Evolutionary conservation across 352 stramenopile genomes (phyloP), one percentile per base, ranked within the genome.

Genomic region (Phytophthora capsici): DNA sequence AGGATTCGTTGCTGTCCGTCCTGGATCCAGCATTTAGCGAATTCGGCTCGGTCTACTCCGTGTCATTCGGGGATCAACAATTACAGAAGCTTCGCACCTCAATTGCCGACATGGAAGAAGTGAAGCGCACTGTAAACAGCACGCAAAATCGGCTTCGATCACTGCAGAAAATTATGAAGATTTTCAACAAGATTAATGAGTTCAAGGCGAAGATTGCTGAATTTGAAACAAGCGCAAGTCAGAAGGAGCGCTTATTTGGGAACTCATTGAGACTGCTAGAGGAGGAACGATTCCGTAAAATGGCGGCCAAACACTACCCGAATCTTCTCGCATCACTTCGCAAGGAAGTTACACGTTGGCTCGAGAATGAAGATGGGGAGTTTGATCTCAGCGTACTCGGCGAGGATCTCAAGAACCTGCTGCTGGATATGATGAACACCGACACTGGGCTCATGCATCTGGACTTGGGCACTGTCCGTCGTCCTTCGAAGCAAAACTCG

Each of bases 381-480:
- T 96, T 84, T 30, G 75, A 96, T 28, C 57, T 93, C 44, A 77
- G 75, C 17, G 70, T 96, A 19, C 71, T 96, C 4, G 86, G 88
- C 22, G 69, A 88, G 16, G 75, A 91, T 20, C 72, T 96, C 46
- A 91, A 94, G 57, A 81, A 75, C 1, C 57, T 93, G 9, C 30
- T 96, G 4, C 28, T 87, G 30, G 81, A 94, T 41, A 94, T 91
- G 84, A 82, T 95, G 75, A 90, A 92, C 51, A 88, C 77, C 2
- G 69, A 95, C 63, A 96, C 86, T 1, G 82, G 75, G 7, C 72
- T 96, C 8, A 94, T 96, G 84, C 88, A 96, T 46, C 59, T 94
- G 13, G 84, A 94, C 46, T 71, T 96, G 7, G 80, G 70, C 6
- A 81, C 73, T 41, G 67, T 75, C 9, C 71, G 80, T 26, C 71